Evolutionary conservation across 495 filamentous ascomycete genomes (phyloP).

Genomic region (Trichoderma virens): DNA sequence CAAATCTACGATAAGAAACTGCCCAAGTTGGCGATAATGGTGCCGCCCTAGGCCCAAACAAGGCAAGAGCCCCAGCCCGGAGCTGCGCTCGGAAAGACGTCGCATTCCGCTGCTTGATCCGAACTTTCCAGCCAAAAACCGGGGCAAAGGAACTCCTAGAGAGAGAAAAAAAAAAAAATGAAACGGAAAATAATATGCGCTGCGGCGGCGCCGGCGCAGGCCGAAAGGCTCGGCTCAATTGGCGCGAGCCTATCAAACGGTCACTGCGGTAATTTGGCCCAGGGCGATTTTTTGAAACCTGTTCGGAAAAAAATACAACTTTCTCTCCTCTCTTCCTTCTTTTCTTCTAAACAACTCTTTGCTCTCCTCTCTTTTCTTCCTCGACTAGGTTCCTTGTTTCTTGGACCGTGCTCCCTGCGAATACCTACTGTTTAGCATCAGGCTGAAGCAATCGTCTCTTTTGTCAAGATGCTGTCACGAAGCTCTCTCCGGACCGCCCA

Average conservation of each 20-base stretch:
- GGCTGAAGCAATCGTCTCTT: conserved; percentile 2
- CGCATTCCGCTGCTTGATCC: neutral
- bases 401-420: neutral
- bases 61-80: neutral
- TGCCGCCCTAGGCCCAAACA: neutral
- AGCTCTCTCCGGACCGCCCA: conserved; percentile 45
- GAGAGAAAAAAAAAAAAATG: neutral
- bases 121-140: neutral
- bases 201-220: conserved; percentile 6
- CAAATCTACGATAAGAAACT: neutral
- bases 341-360: neutral
- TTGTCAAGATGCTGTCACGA: conserved; percentile 51
- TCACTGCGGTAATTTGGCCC: conserved; percentile 7
- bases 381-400: conserved; percentile 11
- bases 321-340: neutral
- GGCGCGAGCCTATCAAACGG: neutral
- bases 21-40: neutral
- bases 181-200: neutral
- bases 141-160: neutral
- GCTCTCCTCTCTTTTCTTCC: neutral
- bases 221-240: conserved; percentile 7
- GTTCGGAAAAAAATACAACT: neutral
- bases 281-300: conserved; percentile 2
- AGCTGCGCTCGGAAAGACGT: conserved; percentile 6
- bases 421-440: no score